A percentile compares a stretch with the other conserved stretches of the same genome.
Conservation (phyloP, 2,329 filamentous ascomycete genomes). For the Pyrenophora tritici-repentis region DNA sequence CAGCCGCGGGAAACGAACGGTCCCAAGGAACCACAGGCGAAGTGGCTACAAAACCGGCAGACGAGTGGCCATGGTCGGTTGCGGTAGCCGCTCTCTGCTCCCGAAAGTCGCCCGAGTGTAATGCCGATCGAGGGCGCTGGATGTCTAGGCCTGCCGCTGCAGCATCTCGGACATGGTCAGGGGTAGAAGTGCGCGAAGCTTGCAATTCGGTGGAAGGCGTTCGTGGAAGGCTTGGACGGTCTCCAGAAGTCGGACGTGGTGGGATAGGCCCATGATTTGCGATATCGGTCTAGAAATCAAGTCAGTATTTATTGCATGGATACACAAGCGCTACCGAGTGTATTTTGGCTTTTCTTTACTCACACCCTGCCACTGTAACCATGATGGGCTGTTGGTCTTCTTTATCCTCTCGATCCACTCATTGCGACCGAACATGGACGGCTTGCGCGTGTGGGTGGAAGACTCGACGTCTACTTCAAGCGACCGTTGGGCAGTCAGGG, state of each 20-base stretch:
- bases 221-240: slow-evolving; percentile 40
- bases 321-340: too few species aligned
- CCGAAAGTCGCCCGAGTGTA: slow-evolving; percentile 67
- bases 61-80: slow-evolving; percentile 15
- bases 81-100: slow-evolving; percentile 50
- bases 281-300: slow-evolving; percentile 20
- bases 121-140: slow-evolving; percentile 77
- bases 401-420: slow-evolving; percentile 87
- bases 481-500: slow-evolving; percentile 2
- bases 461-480: slow-evolving; percentile 17
- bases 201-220: slow-evolving; percentile 44
- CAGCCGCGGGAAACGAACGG: slow-evolving; percentile 50
- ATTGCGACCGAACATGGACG: slow-evolving; percentile 62
- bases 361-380: slow-evolving; percentile 66
- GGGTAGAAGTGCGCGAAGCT: slow-evolving; percentile 37
- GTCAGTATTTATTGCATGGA: slow-evolving; percentile 20
- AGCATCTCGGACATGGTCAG: slow-evolving; percentile 34
- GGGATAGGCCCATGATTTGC: slow-evolving; percentile 17
- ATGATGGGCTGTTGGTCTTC: slow-evolving; percentile 74
- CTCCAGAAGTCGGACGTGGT: slow-evolving; percentile 30
- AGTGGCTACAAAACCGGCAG: slow-evolving; percentile 45
- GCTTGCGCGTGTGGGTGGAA: slow-evolving; percentile 30
- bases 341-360: slow-evolving; percentile 15
- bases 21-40: slow-evolving; percentile 65
- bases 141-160: slow-evolving; percentile 60